Base-by-base conservation (phyloP, 2,329 filamentous ascomycete species). In the Macroventuria anomochaeta region DNA sequence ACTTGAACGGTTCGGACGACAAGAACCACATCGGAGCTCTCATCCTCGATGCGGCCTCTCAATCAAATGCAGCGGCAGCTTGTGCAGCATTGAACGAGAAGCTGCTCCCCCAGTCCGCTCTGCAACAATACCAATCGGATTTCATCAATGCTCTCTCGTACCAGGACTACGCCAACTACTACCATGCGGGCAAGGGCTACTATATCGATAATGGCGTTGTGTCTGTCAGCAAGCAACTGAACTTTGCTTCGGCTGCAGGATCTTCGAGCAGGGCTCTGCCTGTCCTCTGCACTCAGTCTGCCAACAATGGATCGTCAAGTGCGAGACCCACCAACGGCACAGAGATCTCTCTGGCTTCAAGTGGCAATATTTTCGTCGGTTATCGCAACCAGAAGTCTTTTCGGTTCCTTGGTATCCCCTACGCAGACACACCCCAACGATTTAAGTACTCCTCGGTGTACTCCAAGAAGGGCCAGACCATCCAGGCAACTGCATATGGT, bases 1-100 rank as follows among this genome's bases (percentile, higher is more conserved):
- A 83, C 33, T 70, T 83, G 20, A 84, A 84, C 61, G 74, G 70
- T 7, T 79, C 79, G 0, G 81, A 84, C 55, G 79, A 83, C 67
- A 71, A 65, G 21, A 83, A 83, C 56, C 81, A 83, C 61, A 70
- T 81, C 15, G 77, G 80, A 10, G 81, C 81, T 3, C 76, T 83
- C 36, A 66, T 83, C 7, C 68, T 83, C 34, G 81, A 81, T 48
- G 68, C 77, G 3, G 67, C 77, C 41, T 61, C 69, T 6, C 70
- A 72, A 32, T 62, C 67, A 15, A 67, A 73, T 40, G 80, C 76
- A 21, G 66, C 68, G 0, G 65, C 73, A 28, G 79, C 78, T n/a
- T 84, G 81, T 58, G 68, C 69, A 10, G 67, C 75, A 1, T 57
- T 83, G 40, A 77, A 77, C n/a, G 81, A 84, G 67, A 73, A 73